A percentile compares a stretch with the other conserved stretches of the same genome.
Evolutionary conservation across 2,329 filamentous ascomycete genomes (phyloP).

Genomic region (Colletotrichum nymphaeae): DNA sequence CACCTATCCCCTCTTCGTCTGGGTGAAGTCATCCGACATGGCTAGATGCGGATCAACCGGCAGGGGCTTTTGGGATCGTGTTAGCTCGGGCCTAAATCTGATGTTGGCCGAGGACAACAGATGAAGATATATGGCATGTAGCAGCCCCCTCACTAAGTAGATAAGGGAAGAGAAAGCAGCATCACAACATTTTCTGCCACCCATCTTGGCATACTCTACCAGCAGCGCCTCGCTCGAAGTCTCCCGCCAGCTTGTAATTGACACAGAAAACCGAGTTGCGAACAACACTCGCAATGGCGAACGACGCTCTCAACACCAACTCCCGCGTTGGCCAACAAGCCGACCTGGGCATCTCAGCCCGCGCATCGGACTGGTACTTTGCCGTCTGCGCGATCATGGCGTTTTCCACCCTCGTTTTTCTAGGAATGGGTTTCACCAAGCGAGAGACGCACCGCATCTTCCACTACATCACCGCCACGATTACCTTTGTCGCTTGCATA

Average conservation of each 20-base stretch:
- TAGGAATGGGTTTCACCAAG: slow-evolving; percentile 63
- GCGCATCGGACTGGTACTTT: slow-evolving; percentile 73
- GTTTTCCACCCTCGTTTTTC: slow-evolving; percentile 62
- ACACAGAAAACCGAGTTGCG: neutral
- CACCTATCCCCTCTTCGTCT: neutral
- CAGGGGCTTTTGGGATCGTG: slow-evolving; percentile 16
- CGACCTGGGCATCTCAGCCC: slow-evolving; percentile 68
- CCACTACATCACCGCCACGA: slow-evolving; percentile 71
- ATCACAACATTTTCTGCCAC: neutral
- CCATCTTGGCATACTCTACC: neutral
- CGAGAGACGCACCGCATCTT: slow-evolving; percentile 68
- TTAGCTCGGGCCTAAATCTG: neutral
- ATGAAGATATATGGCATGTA: slow-evolving; percentile 22
- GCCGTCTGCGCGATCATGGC: slow-evolving; percentile 71
- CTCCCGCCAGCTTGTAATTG: neutral
- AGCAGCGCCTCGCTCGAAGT: neutral
- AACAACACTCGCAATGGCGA: slow-evolving; percentile 43
- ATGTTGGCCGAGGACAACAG: slow-evolving; percentile 5
- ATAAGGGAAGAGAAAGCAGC: neutral
- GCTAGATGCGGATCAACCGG: slow-evolving; percentile 22
- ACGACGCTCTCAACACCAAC: slow-evolving; percentile 60
- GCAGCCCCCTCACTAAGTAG: neutral
- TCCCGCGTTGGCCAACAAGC: slow-evolving; percentile 58
- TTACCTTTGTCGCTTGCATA: slow-evolving; percentile 69
- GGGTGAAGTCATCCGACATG: slow-evolving; percentile 9